Base-by-base conservation (phyloP, 805 yeast species). In the Metschnikowia lochheadii region DNA sequence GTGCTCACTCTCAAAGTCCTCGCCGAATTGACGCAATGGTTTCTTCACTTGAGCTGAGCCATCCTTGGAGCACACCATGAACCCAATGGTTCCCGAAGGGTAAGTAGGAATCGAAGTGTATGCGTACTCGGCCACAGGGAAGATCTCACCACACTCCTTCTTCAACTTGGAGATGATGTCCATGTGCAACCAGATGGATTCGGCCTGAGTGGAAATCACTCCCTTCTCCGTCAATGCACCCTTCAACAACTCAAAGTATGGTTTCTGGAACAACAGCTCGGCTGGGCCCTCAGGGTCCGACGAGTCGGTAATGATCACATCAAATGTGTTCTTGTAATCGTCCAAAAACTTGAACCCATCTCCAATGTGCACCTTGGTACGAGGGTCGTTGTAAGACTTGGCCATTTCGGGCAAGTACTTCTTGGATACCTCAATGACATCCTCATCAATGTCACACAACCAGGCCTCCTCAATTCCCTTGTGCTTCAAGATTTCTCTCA, bases 211-310 rank as follows among this genome's bases (percentile, higher is more conserved):
- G 63, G 94, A 86, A 57, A 81, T 80, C 51, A 91, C 92, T 67
- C 99, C 99, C 67, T 89, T 82, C 56, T 83, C 94, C 53, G 96
- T 90, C 60, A 92, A 80, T n/a, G 98, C 97, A 56, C 83, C 85
- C 67, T 78, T 75, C 68, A 92, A 78, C 55, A 92, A 81, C 70
- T 85, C 79, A 69, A 91, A 92, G 79, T 92, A 92, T 29, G 90
- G 89, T 68, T 87, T 85, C 75, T 91, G 96, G 82, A 94, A 94
- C 47, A 92, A 79, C 35, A 89, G 78, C 70, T 85, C 97, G 46
- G 98, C 98, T 33, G 99, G 98, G 50, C 98, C 99, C 70, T 92
- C 98, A 45, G 98, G 98, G 71, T 92, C 98, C 33, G 97, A 89
- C 31, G 97, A 90, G 69, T 92, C 99, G 46, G 98, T 92, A 69